Conservation (phyloP, 768 basidiomycete genomes). For the Paxillus ammoniavirescens region DNA sequence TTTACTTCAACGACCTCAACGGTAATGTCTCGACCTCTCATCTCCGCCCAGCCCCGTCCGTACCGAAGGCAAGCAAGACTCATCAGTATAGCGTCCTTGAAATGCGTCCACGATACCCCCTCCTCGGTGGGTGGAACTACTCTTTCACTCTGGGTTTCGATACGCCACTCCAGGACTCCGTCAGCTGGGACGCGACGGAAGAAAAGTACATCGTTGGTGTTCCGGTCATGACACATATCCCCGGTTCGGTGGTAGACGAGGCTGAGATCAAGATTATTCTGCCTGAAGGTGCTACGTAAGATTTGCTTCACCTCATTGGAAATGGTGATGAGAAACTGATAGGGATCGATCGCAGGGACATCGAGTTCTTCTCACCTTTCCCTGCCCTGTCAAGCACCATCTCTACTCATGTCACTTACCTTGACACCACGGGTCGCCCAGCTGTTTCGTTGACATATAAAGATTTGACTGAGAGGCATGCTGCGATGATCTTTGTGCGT, state of each 20-base stretch:
- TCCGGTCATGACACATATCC: conserved; percentile 81
- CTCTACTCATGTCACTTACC: conserved; percentile 80
- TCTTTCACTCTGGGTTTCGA: conserved; percentile 94
- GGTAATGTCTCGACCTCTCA: conserved; percentile 97
- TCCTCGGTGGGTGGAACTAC: conserved; percentile 98
- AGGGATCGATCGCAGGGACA: conserved; percentile 51
- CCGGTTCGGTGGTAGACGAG: conserved; percentile 77
- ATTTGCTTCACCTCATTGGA: conserved; percentile 11
- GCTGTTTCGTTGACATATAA: conserved; percentile 70
- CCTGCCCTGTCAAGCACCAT: conserved; percentile 57
- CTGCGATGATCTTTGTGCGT: conserved; percentile 79
- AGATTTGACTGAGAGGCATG: conserved; percentile 76
- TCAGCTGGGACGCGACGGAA: conserved; percentile 57
- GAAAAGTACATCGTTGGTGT: conserved; percentile 74
- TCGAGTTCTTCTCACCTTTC: conserved; percentile 79
- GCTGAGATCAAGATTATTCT: conserved; percentile 79
- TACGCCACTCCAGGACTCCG: conserved; percentile 74
- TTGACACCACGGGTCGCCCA: conserved; percentile 90
- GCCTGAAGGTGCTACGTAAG: conserved; percentile 95
- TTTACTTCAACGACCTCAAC: conserved; percentile 89
- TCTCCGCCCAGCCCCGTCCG: conserved; percentile 67
- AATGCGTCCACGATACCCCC: conserved; percentile 84
- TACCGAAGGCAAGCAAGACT: conserved; percentile 51
- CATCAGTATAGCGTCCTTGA: conserved; percentile 71
- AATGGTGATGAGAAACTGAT: conserved; percentile 4